These are phyloP conservation scores for Vanrija sp. DNA, from an alignment of 1,284 basidiomycete species.

Conservation along the genomic window DNA sequence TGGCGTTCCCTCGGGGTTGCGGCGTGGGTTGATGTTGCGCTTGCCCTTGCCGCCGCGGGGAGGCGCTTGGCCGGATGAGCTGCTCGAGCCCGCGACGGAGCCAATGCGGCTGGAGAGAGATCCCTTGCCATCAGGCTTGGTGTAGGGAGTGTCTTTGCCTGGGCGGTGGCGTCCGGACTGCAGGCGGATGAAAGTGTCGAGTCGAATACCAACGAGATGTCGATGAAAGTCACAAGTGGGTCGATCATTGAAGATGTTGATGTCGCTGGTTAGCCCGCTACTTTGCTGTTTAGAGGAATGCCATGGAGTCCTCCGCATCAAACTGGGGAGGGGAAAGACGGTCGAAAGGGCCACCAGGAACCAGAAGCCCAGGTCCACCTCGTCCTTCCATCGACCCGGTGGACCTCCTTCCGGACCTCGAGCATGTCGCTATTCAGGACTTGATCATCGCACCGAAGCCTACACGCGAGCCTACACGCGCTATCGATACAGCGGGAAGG, in stretches of 20 bases:
- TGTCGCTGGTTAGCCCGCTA: too few relatives aligned
- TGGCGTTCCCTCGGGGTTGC: slow-evolving; percentile 22
- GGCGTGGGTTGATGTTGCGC: slow-evolving; percentile 17
- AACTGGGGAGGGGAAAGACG: too few relatives aligned
- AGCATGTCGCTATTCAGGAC: too few relatives aligned
- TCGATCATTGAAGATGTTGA: not conserved
- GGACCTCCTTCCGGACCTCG: too few relatives aligned
- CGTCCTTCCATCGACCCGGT: too few relatives aligned
- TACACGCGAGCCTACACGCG: too few relatives aligned
- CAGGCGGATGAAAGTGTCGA: not conserved
- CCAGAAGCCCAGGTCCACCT: too few relatives aligned
- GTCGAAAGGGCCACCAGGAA: too few relatives aligned
- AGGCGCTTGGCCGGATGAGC: not conserved
- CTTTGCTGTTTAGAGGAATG: too few relatives aligned
- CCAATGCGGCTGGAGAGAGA: slow-evolving; percentile 15
- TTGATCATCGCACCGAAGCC: too few relatives aligned
- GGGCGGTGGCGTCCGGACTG: slow-evolving; percentile 20
- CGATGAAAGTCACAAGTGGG: not conserved
- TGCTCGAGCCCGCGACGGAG: slow-evolving; percentile 1
- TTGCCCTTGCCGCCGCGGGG: not conserved
- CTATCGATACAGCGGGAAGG: too few relatives aligned
- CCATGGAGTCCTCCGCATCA: too few relatives aligned
- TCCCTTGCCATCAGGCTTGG: slow-evolving; percentile 6
- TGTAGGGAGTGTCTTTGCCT: slow-evolving; percentile 20
- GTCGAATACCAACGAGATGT: not conserved